Base-by-base conservation (phyloP, 805 yeast species). In the Spathaspora gorwiae region DNA sequence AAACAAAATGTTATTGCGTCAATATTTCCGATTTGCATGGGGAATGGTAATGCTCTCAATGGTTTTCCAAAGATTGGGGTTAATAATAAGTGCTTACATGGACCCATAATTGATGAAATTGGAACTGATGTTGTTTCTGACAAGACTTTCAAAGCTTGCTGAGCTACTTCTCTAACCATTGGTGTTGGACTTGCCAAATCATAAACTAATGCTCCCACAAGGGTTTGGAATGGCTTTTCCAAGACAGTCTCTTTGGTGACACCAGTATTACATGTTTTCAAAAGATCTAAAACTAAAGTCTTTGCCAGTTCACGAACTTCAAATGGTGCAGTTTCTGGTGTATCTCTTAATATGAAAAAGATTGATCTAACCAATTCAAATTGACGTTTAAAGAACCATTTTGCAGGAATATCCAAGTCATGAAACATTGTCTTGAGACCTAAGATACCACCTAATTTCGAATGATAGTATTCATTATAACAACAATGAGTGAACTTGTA, bases 1-100 rank as follows among this genome's bases (percentile, higher is more conserved):
- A 94, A 68, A 59, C 97, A 92, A 63, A 83, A 95, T 0, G 96
- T 83, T n/a, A 94, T 87, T 1, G 98, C 98, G 50, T 94, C 98
- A 49, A 94, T 90, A 61, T 94, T 90, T 33, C 99, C 99, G 46
- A 94, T 94, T 66, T 95, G 99, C 96, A 92, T 94, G 5, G 96
- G 94, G 68, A 95, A 94, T 0, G 99, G 99, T 49, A 94, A 73
- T 0, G 99, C 99, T 51, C 99, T 76, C 47, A 94, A 67, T 0
- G 99, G 99, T 60, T 94, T 94, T 3, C 96, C 96, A 70, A 94
- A 95, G 19, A 94, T 94, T 6, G 99, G 98, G 0, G 95, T 87
- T 39, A 94, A 67, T 27, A 95, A 69, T 26, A 90, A 80, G 40
- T 81, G 83, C 55, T 90, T 88, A 43, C 95, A 90, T 14, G 92